Evolutionary conservation across 2,329 filamentous ascomycete genomes (phyloP).

Genomic region (Aspergillus fischeri): DNA sequence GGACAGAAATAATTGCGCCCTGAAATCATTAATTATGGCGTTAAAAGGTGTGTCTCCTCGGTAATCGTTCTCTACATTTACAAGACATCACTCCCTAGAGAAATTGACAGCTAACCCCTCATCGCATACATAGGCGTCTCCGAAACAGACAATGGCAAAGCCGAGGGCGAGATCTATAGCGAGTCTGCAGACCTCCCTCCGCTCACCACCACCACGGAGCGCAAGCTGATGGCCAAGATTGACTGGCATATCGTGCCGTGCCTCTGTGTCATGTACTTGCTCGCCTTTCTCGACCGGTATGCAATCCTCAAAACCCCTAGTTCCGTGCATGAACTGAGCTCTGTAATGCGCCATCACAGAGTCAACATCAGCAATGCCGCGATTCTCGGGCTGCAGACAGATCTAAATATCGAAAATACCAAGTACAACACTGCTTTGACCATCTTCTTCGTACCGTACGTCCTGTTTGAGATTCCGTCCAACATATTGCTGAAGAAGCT

Average conservation of each 20-base stretch:
- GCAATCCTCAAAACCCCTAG: background rate
- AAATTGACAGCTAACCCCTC: background rate
- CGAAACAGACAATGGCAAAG: conserved; percentile 12
- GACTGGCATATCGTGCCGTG: conserved; percentile 69
- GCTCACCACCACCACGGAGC: conserved; percentile 47
- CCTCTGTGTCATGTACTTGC: conserved; percentile 66
- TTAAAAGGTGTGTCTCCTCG: background rate
- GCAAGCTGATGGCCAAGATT: conserved; percentile 63
- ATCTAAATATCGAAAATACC: conserved; percentile 54
- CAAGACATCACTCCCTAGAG: background rate
- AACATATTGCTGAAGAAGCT: conserved; percentile 68
- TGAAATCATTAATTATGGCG: background rate
- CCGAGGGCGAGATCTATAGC: conserved; percentile 16
- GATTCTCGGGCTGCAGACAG: conserved; percentile 60
- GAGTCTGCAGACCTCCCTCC: conserved; percentile 22
- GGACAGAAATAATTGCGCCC: background rate
- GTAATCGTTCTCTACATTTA: background rate
- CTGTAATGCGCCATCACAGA: conserved; percentile 29
- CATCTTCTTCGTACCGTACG: conserved; percentile 79
- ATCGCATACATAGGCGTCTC: conserved; percentile 3
- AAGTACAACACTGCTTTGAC: conserved; percentile 73
- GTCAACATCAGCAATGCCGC: conserved; percentile 78
- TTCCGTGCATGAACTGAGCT: background rate
- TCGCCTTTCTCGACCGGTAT: conserved; percentile 61
- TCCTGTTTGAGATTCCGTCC: conserved; percentile 62